phyloP scores from a whole-genome alignment of 768 basidiomycete genomes.

The Chlorophyllum brunneum region DNA sequence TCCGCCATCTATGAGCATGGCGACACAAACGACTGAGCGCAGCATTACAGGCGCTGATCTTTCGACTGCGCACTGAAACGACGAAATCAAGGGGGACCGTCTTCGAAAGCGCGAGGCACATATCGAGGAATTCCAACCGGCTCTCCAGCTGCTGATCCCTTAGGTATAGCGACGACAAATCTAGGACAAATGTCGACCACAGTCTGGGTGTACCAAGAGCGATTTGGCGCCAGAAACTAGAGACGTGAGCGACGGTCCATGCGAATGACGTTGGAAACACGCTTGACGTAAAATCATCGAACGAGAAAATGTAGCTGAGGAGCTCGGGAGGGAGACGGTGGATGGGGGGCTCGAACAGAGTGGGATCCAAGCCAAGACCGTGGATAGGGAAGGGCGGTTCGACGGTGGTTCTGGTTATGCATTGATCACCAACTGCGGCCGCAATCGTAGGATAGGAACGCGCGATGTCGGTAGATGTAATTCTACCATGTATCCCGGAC shows the following conservation, averaged over 20 bases:
- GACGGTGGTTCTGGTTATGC: not conserved
- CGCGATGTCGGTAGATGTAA: no score
- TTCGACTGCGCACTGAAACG: not conserved
- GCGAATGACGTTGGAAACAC: not conserved
- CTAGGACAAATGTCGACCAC: not conserved
- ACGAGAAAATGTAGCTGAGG: not conserved
- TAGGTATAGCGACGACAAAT: not conserved
- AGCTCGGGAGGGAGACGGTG: slow-evolving; percentile 1
- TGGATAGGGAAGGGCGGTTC: not conserved
- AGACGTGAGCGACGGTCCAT: slow-evolving; percentile 2
- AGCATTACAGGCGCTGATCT: not conserved
- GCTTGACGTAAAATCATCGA: not conserved
- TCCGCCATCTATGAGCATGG: not conserved
- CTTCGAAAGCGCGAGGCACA: not conserved
- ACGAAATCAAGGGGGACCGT: not conserved
- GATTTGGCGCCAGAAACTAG: not conserved
- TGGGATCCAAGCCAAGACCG: not conserved
- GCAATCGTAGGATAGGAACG: no score
- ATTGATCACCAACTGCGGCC: no score
- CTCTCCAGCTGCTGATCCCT: not conserved
- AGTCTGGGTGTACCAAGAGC: not conserved
- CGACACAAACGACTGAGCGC: not conserved
- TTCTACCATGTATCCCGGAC: no score
- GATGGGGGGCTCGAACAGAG: not conserved
- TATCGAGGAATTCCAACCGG: not conserved